These are phyloP conservation scores for Tylopilus balloui DNA, from an alignment of 768 basidiomycete genomes.

Conservation along the genomic window DNA sequence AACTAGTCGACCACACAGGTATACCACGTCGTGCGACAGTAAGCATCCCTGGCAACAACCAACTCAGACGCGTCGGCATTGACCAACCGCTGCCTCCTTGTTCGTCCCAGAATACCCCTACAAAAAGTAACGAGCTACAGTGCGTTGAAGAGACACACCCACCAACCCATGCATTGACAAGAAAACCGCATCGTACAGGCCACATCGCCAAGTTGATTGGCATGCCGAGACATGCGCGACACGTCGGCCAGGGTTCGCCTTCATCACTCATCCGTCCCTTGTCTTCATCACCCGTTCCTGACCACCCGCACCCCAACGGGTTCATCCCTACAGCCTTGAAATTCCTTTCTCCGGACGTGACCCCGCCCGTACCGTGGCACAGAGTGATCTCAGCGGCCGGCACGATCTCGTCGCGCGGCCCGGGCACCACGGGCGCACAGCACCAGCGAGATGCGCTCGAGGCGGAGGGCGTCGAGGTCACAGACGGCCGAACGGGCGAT, in stretches of 20 bases:
- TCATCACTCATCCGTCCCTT: not conserved
- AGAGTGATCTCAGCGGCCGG: slow-evolving; percentile 71
- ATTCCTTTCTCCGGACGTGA: slow-evolving; percentile 53
- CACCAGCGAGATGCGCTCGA: slow-evolving; percentile 72
- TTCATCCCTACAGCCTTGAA: slow-evolving; percentile 61
- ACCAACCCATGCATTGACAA: not conserved
- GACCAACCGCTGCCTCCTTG: too few relatives aligned
- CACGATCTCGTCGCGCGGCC: slow-evolving; percentile 75
- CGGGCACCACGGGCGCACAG: slow-evolving; percentile 74
- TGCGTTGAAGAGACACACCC: slow-evolving; percentile 25
- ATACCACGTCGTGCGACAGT: slow-evolving; percentile 61
- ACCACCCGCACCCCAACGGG: too few relatives aligned
- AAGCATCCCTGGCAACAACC: slow-evolving; percentile 4
- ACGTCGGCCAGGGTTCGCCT: slow-evolving; percentile 72
- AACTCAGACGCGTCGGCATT: too few relatives aligned
- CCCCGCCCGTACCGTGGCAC: slow-evolving; percentile 77
- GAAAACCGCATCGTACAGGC: slow-evolving; percentile 38
- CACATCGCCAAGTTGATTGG: slow-evolving; percentile 78
- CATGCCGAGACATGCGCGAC: slow-evolving; percentile 74
- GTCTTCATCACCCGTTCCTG: too few relatives aligned
- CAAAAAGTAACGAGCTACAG: slow-evolving; percentile 75
- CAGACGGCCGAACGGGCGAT: slow-evolving; percentile 48
- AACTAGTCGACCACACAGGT: slow-evolving; percentile 42
- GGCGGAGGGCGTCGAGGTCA: slow-evolving; percentile 80
- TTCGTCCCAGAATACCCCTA: slow-evolving; percentile 46